Base-by-base conservation (phyloP, 176 grass and related monocot genomes). In the Poa annua region DNA sequence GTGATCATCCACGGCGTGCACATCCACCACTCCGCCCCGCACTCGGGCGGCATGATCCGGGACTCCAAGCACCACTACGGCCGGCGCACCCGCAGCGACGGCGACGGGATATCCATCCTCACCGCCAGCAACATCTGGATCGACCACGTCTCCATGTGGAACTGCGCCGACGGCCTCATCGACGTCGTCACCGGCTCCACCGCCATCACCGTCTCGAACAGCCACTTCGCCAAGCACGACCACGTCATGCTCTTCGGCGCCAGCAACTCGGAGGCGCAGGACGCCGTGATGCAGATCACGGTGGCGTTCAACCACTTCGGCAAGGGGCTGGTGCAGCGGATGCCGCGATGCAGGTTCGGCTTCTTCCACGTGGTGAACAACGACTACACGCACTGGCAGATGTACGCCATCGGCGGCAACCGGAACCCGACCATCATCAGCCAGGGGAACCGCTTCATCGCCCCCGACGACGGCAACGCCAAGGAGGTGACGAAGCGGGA, bases 311-410 rank as follows among this genome's bases (percentile, higher is more conserved):
- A 97, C 88, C 94, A 97, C 74, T 97, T 97, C 56, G 95, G 95
- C 0, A 82, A 87, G 5, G 92, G 92, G 3, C 95, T 97, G 5
- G 95, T 94, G 49, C 95, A 97, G 92, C 55, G 95, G 84, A 97
- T 97, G 90, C 92, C 95, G 0, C 7, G 95, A 13, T 90, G 68
- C 68, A 7, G 68, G 2, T 36, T 55, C 90, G 95, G 95, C 0
- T 97, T 97, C 88, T 89, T 97, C 76, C 92, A 97, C 41, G 88
- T 97, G 0, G 90, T 94, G 12, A 97, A 97, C 88, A 97, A 97
- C 41, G 95, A 97, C 77, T 97, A 97, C 88, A 97, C 95, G 41
- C 88, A 97, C 35, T 97, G 95, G 92, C 2, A 47, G 3, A 94
- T 94, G 95, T 97, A 97, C 49, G 95, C 95, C 44, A 89, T 97